Percentiles rank a stretch among this genome's conserved stretches.
These are phyloP conservation scores for Talaromyces liani DNA, from an alignment of 495 filamentous ascomycete species.

Conservation along the genomic window DNA sequence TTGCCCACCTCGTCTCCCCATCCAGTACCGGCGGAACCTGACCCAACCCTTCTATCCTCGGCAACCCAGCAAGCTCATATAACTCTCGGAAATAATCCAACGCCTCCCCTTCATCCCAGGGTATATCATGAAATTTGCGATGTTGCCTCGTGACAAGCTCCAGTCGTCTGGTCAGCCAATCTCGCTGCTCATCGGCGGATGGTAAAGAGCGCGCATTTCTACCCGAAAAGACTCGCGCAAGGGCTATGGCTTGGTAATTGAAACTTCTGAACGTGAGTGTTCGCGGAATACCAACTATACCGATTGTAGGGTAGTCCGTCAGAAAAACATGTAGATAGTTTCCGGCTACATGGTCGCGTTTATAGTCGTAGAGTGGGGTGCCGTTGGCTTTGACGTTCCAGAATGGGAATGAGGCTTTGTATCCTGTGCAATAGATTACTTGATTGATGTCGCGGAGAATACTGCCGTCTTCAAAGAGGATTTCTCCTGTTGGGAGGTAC, in stretches of 20 bases:
- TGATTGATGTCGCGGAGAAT: slow-evolving; percentile 30
- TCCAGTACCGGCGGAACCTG: slow-evolving; percentile 35
- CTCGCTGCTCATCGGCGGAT: slow-evolving; percentile 20
- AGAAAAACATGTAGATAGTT: slow-evolving; percentile 41
- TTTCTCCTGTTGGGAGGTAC: slow-evolving; percentile 25
- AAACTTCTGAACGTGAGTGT: slow-evolving; percentile 41
- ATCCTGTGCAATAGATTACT: slow-evolving; percentile 45
- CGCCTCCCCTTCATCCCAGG: slow-evolving; percentile 39
- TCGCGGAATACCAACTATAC: slow-evolving; percentile 34
- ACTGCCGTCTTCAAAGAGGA: slow-evolving; percentile 36
- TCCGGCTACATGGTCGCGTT: slow-evolving; percentile 19
- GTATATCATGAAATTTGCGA: slow-evolving; percentile 40
- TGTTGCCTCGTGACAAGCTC: slow-evolving; percentile 15
- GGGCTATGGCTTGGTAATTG: slow-evolving; percentile 44
- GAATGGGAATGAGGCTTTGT: slow-evolving; percentile 40
- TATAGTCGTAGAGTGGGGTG: slow-evolving; percentile 31
- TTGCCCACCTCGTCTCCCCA: slow-evolving; percentile 34
- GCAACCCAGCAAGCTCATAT: slow-evolving; percentile 35
- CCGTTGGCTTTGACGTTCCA: slow-evolving; percentile 37
- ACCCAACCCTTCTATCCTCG: slow-evolving; percentile 32
- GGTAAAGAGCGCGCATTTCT: slow-evolving; percentile 26
- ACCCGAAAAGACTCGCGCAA: slow-evolving; percentile 35
- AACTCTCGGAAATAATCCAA: slow-evolving; percentile 29
- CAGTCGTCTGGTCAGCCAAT: slow-evolving; percentile 30
- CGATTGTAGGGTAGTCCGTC: slow-evolving; percentile 30